Evolutionary conservation across 805 yeast species (phyloP), one percentile per base, ranked within the genome.

Genomic region (Candida koratica): DNA sequence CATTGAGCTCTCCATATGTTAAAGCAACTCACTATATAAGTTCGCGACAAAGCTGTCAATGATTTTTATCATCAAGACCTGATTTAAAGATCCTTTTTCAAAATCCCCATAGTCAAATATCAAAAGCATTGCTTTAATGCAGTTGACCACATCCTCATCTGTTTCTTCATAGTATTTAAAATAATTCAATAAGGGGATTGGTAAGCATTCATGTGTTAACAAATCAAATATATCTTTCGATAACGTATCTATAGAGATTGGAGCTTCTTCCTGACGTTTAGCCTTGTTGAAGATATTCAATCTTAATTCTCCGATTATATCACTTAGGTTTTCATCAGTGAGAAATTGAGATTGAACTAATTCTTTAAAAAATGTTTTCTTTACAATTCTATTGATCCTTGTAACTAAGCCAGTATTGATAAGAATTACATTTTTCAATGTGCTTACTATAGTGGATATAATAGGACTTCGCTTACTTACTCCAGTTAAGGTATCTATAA

Each of bases 21-120:
- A 32, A 17, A 37, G 17, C 38, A 55, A 33, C 36, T 54, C 58
- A 1, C 56, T 55, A 37, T 51, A 56, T 23, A 52, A 25, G 20
- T 42, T 36, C 36, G 45, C 48, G 35, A 49, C 37, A 5, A 55
- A 7, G 13, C 41, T 36, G 42, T 56, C 62, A 6, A 56, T 16
- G 7, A 49, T 24, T 22, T 45, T 40, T 19, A 53, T 30, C 11
- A 49, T 42, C 2, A 54, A 40, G n/a, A 53, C 36, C 34, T 32
- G 24, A 42, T 54, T 54, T 12, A 29, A 14, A 4, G 32, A 19
- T 17, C 32, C 17, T 15, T 12, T 17, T 9, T 26, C 17, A 12
- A 25, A 16, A 7, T 25, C 28, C 5, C 28, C 26, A 10, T 6
- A 8, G 19, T 25, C 28, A 15, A 38, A 33, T 9, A 32, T 28